Base-by-base conservation (phyloP, 1,284 basidiomycete species). In the Pterula multifida region DNA sequence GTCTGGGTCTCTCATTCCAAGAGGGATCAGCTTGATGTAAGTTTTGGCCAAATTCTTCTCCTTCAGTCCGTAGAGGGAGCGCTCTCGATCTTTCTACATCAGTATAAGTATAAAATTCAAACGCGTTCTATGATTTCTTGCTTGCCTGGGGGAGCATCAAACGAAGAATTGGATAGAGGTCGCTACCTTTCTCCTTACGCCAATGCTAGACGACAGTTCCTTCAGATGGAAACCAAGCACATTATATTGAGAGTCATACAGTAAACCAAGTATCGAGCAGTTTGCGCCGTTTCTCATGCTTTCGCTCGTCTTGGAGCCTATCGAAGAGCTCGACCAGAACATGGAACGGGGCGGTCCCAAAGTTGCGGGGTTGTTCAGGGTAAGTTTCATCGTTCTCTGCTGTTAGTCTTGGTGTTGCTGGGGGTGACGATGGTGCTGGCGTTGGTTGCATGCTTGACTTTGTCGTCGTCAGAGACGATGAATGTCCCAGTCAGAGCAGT, bases 11-110 rank as follows among this genome's bases (percentile, higher is more conserved):
- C 81, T 80, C 60, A 68, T 75, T 47, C 84, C 80, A 1, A 97
- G 70, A 0, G 88, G 89, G 36, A 97, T 85, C 0, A 93, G 73
- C 54, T 87, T 85, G 66, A 93, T 90, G 61, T 93, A 94, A 9
- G 79, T 81, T 64, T 90, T 93, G 2, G 91, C 91, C 1, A 97
- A 69, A 59, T 86, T 87, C 65, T 86, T 85, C 68, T 97, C 94
- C 63, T 96, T 96, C 55, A 95, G 64, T 6, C 89, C 88, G 64
- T 96, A 97, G 0, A 91, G 82, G 0, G 89, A 77, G 48, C 93
- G 79, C 56, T 95, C 90, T 28, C 85, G 76, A 62, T 97, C 93
- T 76, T 90, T 87, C 91, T 96, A 61, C 36, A 54, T 42, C 28
- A 39, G 19, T 47, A 13, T 15, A 32, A 32, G 28, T 32, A 6